Conservation (phyloP, 805 yeast species). For the Wickerhamomyces ciferrii region DNA sequence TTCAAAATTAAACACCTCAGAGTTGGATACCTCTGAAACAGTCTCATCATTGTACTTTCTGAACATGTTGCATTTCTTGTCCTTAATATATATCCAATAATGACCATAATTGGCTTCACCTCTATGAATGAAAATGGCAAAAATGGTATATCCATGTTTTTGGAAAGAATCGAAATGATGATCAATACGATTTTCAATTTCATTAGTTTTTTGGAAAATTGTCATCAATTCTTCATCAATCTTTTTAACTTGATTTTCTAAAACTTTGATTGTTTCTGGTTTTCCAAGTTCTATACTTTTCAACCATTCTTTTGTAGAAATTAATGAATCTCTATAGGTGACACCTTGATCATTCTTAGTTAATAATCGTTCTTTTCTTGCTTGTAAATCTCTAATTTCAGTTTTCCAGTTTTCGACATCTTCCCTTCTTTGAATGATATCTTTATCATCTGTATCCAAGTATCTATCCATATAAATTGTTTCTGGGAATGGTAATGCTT, state of each 20-base stretch:
- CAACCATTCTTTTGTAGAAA: conserved; percentile 53
- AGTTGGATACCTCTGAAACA: conserved; percentile 73
- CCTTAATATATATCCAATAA: conserved; percentile 92
- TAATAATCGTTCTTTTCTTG: conserved; percentile 36
- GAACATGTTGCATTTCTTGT: conserved; percentile 60
- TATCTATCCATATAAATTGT: conserved; percentile 84
- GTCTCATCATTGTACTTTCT: conserved; percentile 92
- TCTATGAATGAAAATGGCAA: conserved; percentile 90
- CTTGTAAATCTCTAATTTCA: conserved; percentile 39
- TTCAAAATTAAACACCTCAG: conserved; percentile 61
- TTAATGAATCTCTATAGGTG: conserved; percentile 45
- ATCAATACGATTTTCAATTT: conserved; percentile 44
- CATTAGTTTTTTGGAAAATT: conserved; percentile 35
- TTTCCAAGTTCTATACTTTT: conserved; percentile 34
- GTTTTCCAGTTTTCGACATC: conserved; percentile 58
- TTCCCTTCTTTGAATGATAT: conserved; percentile 43
- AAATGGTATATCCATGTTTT: conserved; percentile 70
- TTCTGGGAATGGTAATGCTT: conserved; percentile 77
- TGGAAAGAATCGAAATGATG: conserved; percentile 59
- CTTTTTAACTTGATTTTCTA: conserved; percentile 40
- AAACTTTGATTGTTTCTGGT: conserved; percentile 39
- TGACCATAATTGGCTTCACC: conserved; percentile 97
- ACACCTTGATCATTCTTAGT: conserved; percentile 44
- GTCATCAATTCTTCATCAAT: conserved; percentile 40
- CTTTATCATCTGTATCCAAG: conserved; percentile 58